Evolutionary conservation across 176 grass and related monocot species (phyloP), one percentile per base, ranked within the genome.

Genomic region (Luzula sylvatica): DNA sequence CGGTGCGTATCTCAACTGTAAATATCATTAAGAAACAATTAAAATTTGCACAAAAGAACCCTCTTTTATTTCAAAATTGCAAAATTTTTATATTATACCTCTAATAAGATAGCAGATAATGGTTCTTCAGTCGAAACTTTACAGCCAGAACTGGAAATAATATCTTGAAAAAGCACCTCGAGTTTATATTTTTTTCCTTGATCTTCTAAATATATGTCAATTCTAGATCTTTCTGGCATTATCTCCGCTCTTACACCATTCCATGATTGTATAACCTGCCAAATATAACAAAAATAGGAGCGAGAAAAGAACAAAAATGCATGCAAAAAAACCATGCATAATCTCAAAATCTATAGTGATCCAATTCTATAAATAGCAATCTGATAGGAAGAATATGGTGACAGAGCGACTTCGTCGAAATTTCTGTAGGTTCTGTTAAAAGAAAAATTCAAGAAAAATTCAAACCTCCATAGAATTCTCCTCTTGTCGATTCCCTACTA

Each of bases 1-100:
- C 60, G 90, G 90, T 56, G 77, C 78, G 76, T 96, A 96, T 24
- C 39, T 68, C 27, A 96, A 80, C 90, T 96, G 74, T n/a, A 48
- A 59, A 35, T 60, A n/a, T 73, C 54, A 61, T 38, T 42, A 15
- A n/a, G n/a, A 16, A 67, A 46, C 48, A 6, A 62, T 72, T 20
- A 44, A 65, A 29, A 46, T 24, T 15, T 42, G 19, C n/a, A 27
- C 2, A 41, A 70, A 40, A 70, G n/a, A n/a, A n/a, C 47, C 23
- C 18, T 22, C 56, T 53, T 52, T 14, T 56, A 61, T 24, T 38
- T 30, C 30, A 42, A 18, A 72, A 51, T 21, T 67, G 43, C 8
- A 57, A 9, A 72, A 47, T 28, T 15, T 43, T 4, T 53, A 59
- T 28, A 15, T 19, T 72, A 73, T 65, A 88, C 90, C 84, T 82